Evolutionary conservation across 257 asterid species (phyloP).

Genomic region (Solanum paucissectum): DNA sequence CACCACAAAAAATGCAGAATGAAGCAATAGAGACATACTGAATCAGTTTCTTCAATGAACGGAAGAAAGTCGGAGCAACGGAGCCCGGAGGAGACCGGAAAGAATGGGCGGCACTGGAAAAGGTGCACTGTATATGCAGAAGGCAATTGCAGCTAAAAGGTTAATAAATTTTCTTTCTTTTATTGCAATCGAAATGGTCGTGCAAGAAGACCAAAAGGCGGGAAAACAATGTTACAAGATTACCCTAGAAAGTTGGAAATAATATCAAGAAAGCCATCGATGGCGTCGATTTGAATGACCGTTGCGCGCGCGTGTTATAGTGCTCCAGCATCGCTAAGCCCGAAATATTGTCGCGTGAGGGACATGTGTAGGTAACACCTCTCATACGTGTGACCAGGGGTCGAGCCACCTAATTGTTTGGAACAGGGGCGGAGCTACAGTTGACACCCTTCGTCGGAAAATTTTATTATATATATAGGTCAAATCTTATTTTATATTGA

Average conservation of each 20-base stretch:
- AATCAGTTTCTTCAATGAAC: not conserved
- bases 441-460: too few species aligned
- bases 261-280: constrained; percentile 4
- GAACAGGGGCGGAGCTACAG: too few species aligned
- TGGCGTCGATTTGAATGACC: not conserved
- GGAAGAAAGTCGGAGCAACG: not conserved
- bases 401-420: not conserved
- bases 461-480: too few species aligned
- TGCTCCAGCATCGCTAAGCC: not conserved
- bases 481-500: too few species aligned
- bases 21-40: not conserved
- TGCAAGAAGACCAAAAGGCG: not conserved
- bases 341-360: not conserved
- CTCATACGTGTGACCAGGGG: not conserved
- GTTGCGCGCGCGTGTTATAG: not conserved
- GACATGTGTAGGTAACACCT: not conserved
- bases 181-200: not conserved
- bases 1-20: not conserved
- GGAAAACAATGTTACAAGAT: not conserved
- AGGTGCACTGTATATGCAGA: not conserved
- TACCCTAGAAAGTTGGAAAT: not conserved
- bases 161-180: not conserved
- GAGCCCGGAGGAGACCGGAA: not conserved
- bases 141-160: not conserved
- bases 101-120: not conserved